Percentiles rank a stretch among this genome's conserved stretches.
phyloP scores from a whole-genome alignment of 805 yeast species.

The Scheffersomyces amazonensis region DNA sequence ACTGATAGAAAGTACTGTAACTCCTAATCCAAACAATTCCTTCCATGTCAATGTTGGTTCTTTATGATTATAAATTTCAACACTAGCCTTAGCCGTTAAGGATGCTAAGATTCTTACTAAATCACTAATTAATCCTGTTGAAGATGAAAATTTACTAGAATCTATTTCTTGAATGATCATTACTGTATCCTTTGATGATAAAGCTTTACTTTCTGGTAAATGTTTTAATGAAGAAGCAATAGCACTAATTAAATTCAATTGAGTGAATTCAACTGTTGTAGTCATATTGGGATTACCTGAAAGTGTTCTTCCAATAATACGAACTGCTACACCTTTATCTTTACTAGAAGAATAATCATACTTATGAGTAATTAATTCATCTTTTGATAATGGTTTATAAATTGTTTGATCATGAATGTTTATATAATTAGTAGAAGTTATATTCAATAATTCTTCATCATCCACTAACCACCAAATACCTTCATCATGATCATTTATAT shows the following conservation, averaged over 20 bases:
- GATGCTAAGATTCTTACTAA: constrained; percentile 39
- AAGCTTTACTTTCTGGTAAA: constrained; percentile 39
- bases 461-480: not conserved
- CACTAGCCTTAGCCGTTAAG: constrained; percentile 29
- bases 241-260: constrained; percentile 51
- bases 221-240: constrained; percentile 51
- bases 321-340: constrained; percentile 37
- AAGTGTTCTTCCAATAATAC: constrained; percentile 14
- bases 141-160: not conserved
- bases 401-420: not conserved
- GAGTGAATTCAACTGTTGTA: constrained; percentile 36
- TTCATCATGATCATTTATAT: constrained; percentile 4
- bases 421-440: not conserved
- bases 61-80: constrained; percentile 10
- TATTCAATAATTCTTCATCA: constrained; percentile 3
- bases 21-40: constrained; percentile 12
- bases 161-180: constrained; percentile 11
- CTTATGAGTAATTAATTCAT: constrained; percentile 11
- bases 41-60: constrained; percentile 9
- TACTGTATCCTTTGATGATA: constrained; percentile 19
- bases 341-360: constrained; percentile 30
- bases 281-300: constrained; percentile 1
- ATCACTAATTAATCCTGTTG: constrained; percentile 23
- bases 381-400: not conserved
- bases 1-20: constrained; percentile 8